phyloP scores from a whole-genome alignment of 148 eudicot species.

The Amaranthus palmeri region DNA sequence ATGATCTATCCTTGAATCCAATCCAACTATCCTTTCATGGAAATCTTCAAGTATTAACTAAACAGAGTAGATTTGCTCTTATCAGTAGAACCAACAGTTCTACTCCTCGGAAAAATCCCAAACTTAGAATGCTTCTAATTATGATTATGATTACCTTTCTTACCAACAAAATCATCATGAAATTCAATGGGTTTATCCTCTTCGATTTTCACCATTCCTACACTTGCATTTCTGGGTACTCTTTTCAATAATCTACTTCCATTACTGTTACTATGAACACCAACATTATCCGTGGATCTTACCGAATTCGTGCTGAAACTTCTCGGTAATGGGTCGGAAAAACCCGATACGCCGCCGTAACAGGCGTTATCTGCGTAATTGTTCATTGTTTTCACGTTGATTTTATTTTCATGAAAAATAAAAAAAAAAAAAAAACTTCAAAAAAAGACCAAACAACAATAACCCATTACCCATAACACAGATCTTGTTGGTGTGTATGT shows the following conservation, averaged over 20 bases:
- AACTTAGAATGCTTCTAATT: conserved; percentile 9
- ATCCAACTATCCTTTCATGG: too few species aligned
- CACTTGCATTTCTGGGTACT: conserved; percentile 59
- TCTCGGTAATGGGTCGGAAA: conserved; percentile 35
- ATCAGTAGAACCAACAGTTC: conserved; percentile 16
- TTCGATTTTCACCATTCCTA: conserved; percentile 70
- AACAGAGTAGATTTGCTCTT: conserved; percentile 4
- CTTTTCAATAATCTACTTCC: conserved; percentile 1
- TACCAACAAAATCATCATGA: background rate
- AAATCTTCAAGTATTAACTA: too few species aligned
- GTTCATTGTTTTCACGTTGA: conserved; percentile 49
- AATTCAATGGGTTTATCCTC: conserved; percentile 49
- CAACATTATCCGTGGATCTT: conserved; percentile 14
- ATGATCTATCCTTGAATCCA: too few species aligned
- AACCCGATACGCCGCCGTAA: background rate
- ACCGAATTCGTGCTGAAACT: conserved; percentile 42
- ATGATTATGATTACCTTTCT: background rate
- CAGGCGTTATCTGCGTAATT: conserved; percentile 22
- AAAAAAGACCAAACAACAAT: too few species aligned
- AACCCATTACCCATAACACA: too few species aligned
- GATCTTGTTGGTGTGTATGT: too few species aligned
- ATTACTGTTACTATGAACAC: background rate
- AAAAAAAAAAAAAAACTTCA: too few species aligned
- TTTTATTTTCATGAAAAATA: too few species aligned
- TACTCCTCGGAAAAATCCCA: conserved; percentile 31